Evolutionary conservation across 2,329 filamentous ascomycete species (phyloP).

Genomic region (Penicillium glabrum): DNA sequence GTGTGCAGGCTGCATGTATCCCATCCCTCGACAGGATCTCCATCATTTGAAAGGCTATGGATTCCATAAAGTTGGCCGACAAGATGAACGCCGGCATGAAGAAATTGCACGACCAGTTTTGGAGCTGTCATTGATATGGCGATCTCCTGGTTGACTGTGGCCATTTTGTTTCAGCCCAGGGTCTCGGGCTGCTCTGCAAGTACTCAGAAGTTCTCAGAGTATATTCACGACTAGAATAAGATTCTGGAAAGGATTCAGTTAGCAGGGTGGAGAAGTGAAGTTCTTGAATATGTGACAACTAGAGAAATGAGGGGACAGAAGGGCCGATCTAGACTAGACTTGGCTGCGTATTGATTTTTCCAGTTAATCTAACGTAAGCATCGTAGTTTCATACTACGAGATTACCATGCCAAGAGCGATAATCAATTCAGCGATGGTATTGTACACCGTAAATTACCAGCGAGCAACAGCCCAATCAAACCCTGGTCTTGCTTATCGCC

Average conservation of each 20-base stretch:
- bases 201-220: not conserved
- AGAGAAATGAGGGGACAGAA: too few species aligned
- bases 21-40: not conserved
- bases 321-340: too few species aligned
- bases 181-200: not conserved
- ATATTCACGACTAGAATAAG: not conserved
- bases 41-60: not conserved
- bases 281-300: too few species aligned
- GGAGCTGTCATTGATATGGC: not conserved
- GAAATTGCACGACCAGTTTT: not conserved
- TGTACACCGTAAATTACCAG: not conserved
- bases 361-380: too few species aligned
- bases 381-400: too few species aligned
- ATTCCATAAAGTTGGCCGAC: not conserved
- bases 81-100: not conserved
- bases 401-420: too few species aligned
- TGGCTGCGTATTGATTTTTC: too few species aligned
- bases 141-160: not conserved
- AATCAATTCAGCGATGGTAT: not conserved
- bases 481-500: too few species aligned
- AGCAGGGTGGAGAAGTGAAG: too few species aligned
- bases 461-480: not conserved
- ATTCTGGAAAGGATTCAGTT: not conserved
- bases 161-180: not conserved
- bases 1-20: not conserved